These are phyloP conservation scores for Alternaria novae-zelandiae DNA, from an alignment of 2,329 filamentous ascomycete genomes.

Conservation along the genomic window DNA sequence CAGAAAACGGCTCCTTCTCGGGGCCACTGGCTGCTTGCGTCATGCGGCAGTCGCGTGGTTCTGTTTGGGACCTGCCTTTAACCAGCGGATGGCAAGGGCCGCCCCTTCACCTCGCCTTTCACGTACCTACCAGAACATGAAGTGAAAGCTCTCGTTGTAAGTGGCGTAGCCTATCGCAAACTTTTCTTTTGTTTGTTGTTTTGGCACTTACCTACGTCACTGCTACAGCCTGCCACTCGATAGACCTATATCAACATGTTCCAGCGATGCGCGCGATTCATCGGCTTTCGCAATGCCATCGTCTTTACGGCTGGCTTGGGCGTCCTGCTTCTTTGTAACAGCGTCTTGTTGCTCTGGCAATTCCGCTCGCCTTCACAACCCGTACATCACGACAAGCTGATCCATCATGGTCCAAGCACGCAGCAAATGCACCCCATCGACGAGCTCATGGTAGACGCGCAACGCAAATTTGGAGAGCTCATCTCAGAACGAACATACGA, in stretches of 20 bases:
- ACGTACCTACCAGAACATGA: background rate
- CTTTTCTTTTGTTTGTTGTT: background rate
- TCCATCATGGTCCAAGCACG: background rate
- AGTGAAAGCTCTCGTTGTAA: background rate
- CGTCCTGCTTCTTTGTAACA: constrained; percentile 67
- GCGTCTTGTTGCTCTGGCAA: constrained; percentile 20
- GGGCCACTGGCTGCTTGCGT: background rate
- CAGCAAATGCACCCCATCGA: constrained; percentile 48
- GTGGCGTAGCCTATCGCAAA: background rate
- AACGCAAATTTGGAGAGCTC: constrained; percentile 37
- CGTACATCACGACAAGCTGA: background rate
- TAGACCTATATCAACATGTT: background rate
- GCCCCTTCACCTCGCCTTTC: background rate
- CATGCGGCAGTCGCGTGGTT: background rate
- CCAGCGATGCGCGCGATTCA: background rate
- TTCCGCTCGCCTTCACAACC: background rate
- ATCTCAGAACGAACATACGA: constrained; percentile 47
- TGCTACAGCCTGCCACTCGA: background rate
- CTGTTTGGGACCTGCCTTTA: background rate
- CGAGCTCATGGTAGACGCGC: constrained; percentile 43
- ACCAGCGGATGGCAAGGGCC: background rate
- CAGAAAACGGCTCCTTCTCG: background rate
- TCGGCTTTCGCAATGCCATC: constrained; percentile 58
- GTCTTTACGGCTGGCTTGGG: constrained; percentile 63
- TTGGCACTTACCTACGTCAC: background rate